Evolutionary conservation across 2,329 filamentous ascomycete species (phyloP).

Genomic region (Cladophialophora yegresii): DNA sequence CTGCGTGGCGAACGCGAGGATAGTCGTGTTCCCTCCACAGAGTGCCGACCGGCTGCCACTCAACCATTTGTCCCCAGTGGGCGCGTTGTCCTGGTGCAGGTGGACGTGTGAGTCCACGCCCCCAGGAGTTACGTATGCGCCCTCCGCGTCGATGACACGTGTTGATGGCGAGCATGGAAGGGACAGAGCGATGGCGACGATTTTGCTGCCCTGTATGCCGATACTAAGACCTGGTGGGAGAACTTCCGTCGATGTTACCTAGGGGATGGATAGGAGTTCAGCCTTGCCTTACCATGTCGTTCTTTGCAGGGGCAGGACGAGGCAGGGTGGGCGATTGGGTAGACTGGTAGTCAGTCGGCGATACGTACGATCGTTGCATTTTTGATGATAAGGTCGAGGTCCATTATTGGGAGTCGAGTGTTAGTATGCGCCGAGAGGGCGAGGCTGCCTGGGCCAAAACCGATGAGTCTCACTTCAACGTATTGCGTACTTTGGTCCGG

Average conservation of each 20-base stretch:
- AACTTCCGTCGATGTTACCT: slow-evolving; percentile 53
- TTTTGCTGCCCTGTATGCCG: slow-evolving; percentile 52
- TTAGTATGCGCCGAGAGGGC: not conserved
- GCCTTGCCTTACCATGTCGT: slow-evolving; percentile 15
- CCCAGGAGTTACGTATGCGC: slow-evolving; percentile 43
- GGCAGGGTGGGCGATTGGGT: not conserved
- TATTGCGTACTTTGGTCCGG: not conserved
- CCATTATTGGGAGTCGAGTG: slow-evolving; percentile 15
- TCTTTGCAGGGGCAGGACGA: not conserved
- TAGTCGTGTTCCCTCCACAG: slow-evolving; percentile 61
- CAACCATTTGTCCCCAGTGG: slow-evolving; percentile 51
- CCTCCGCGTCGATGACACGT: slow-evolving; percentile 48
- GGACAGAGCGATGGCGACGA: slow-evolving; percentile 47
- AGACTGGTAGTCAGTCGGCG: not conserved
- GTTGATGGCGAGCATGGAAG: slow-evolving; percentile 43
- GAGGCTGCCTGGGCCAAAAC: not conserved
- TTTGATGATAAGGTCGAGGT: slow-evolving; percentile 46
- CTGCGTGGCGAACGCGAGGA: slow-evolving; percentile 61
- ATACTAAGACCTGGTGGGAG: slow-evolving; percentile 50
- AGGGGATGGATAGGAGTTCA: slow-evolving; percentile 8
- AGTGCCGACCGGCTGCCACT: slow-evolving; percentile 58
- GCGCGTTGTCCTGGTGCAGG: slow-evolving; percentile 49
- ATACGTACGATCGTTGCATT: slow-evolving; percentile 47
- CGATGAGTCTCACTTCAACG: too few relatives aligned
- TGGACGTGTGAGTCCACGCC: slow-evolving; percentile 56